A percentile compares a stretch with the other conserved stretches of the same genome.
phyloP scores from a whole-genome alignment of 768 basidiomycete species.

The Podaxis rugospora region DNA sequence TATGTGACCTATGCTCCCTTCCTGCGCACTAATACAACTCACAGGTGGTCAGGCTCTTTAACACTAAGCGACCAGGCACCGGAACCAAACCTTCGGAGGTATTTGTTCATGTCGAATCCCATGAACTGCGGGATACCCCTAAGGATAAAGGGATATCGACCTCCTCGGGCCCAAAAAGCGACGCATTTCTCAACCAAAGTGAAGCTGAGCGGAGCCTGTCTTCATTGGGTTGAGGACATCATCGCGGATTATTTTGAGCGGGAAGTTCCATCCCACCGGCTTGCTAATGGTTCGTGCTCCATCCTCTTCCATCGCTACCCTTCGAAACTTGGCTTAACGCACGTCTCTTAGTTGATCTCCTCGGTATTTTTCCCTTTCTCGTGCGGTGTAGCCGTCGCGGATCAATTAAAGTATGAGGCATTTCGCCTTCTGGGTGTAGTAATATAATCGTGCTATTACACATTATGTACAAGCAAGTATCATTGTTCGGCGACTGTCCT shows the following conservation, averaged over 20 bases:
- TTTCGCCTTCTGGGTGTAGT: no score
- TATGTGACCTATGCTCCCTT: neutral
- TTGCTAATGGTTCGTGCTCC: no score
- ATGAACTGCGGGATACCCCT: neutral
- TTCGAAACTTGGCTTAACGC: no score
- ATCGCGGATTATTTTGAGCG: neutral
- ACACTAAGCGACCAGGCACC: neutral
- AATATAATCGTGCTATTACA: no score
- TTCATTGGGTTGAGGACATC: neutral
- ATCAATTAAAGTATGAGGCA: no score
- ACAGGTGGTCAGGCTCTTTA: neutral
- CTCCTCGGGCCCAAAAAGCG: neutral
- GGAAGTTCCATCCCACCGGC: no score
- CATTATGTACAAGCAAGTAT: no score
- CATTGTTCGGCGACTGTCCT: no score
- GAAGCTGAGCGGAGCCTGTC: neutral
- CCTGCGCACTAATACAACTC: neutral
- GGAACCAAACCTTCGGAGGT: neutral
- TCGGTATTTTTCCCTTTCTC: no score
- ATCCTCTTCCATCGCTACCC: no score
- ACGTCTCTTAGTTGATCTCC: no score
- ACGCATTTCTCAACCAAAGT: neutral
- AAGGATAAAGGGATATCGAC: neutral
- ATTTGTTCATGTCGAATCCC: neutral
- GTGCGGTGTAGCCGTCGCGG: no score